phyloP scores from a whole-genome alignment of 2,329 filamentous ascomycete genomes.

The Dothistroma septosporum region DNA sequence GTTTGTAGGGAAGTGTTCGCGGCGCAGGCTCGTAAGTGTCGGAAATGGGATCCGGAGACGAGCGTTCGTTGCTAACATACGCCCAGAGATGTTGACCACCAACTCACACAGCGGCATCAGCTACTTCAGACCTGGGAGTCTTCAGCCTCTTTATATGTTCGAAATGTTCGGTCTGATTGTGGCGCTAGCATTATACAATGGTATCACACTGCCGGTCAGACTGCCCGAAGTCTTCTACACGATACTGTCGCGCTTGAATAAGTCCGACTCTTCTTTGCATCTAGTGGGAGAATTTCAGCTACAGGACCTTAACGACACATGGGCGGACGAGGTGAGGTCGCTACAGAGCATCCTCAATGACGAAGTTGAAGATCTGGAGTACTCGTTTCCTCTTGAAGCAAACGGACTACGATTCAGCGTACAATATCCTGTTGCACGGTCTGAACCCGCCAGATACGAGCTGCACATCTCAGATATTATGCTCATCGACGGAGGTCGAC shows the following conservation, averaged over 20 bases:
- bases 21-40: conserved; percentile 61
- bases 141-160: conserved; percentile 83
- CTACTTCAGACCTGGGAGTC: conserved; percentile 80
- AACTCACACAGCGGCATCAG: conserved; percentile 72
- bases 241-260: conserved; percentile 55
- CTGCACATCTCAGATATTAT: background rate
- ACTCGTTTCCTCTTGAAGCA: conserved; percentile 71
- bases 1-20: conserved; percentile 75
- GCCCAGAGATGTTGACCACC: conserved; percentile 66
- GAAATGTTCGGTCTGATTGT: conserved; percentile 85
- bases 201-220: conserved; percentile 81
- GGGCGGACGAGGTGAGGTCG: conserved; percentile 75
- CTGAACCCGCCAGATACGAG: background rate
- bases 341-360: conserved; percentile 70
- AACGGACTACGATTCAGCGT: conserved; percentile 53
- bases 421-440: background rate
- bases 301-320: conserved; percentile 78
- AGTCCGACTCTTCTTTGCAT: background rate
- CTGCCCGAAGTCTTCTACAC: conserved; percentile 83
- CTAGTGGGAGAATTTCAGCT: conserved; percentile 41
- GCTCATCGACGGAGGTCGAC: background rate
- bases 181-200: conserved; percentile 88
- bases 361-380: conserved; percentile 76
- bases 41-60: background rate
- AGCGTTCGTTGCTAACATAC: background rate